Percentiles rank a stretch among this genome's conserved stretches.
Evolutionary conservation across 2,329 filamentous ascomycete genomes (phyloP).

Genomic region (Didymellaceae sp.): DNA sequence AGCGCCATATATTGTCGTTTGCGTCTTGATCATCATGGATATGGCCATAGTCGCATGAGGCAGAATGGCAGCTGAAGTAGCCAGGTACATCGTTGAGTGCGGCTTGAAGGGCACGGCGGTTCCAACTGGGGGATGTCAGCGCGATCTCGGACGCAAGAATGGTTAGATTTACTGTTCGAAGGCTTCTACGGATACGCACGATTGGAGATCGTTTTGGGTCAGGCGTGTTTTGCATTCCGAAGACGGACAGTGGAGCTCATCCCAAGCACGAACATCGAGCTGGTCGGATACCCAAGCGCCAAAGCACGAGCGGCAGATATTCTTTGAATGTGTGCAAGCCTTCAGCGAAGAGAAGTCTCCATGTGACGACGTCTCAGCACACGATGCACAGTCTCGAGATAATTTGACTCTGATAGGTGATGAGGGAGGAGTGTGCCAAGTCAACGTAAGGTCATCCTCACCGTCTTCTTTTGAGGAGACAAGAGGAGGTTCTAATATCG

Average conservation of each 20-base stretch:
- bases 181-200: neutral
- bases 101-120: neutral
- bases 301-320: neutral
- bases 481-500: no score
- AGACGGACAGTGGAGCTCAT: neutral
- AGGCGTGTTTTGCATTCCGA: neutral
- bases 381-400: neutral
- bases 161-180: neutral
- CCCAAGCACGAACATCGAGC: neutral
- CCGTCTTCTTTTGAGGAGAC: no score
- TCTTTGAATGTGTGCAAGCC: neutral
- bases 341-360: neutral
- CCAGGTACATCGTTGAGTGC: neutral
- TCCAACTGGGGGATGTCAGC: neutral
- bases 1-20: conserved; percentile 1
- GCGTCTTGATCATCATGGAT: neutral
- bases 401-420: neutral
- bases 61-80: neutral
- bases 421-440: no score
- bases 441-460: no score
- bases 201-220: neutral
- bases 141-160: neutral
- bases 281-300: neutral
- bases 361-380: neutral
- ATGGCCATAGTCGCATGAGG: conserved; percentile 3